A percentile compares a stretch with the other conserved stretches of the same genome.
phyloP scores from a whole-genome alignment of 768 basidiomycete genomes.

The Suillus cothurnatus region DNA sequence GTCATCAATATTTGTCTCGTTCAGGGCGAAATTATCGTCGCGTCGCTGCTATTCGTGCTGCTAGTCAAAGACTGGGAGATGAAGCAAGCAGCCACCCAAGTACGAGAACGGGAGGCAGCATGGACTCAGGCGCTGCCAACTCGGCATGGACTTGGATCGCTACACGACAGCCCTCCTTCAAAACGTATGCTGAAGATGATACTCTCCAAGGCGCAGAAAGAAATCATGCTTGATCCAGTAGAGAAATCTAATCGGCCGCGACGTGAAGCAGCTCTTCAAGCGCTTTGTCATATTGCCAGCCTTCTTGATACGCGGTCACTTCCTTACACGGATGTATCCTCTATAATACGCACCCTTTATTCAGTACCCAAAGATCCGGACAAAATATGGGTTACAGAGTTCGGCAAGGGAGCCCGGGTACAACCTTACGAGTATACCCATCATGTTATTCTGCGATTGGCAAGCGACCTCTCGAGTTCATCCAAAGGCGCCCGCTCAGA shows the following conservation, averaged over 20 bases:
- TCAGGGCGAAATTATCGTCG: slow-evolving; percentile 81
- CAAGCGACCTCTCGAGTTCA: slow-evolving; percentile 21
- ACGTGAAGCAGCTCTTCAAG: slow-evolving; percentile 50
- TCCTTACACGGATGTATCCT: slow-evolving; percentile 44
- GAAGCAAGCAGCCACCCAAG: slow-evolving; percentile 31
- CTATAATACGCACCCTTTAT: slow-evolving; percentile 51
- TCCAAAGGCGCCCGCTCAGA: background rate
- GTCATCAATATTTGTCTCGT: slow-evolving; percentile 66
- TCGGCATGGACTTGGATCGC: slow-evolving; percentile 16
- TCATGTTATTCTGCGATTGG: slow-evolving; percentile 44
- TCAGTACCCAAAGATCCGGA: slow-evolving; percentile 43
- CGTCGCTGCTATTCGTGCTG: slow-evolving; percentile 66
- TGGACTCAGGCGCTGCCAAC: slow-evolving; percentile 18
- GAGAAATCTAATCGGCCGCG: slow-evolving; percentile 21
- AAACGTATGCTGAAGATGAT: slow-evolving; percentile 38
- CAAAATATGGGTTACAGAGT: slow-evolving; percentile 40
- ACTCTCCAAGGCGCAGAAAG: slow-evolving; percentile 27
- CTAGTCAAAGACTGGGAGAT: slow-evolving; percentile 66
- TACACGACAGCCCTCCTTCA: slow-evolving; percentile 21
- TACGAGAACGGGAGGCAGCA: slow-evolving; percentile 20
- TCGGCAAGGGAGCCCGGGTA: slow-evolving; percentile 26
- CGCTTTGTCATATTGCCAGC: slow-evolving; percentile 58
- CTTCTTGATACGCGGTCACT: slow-evolving; percentile 53
- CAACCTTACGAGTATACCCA: slow-evolving; percentile 53
- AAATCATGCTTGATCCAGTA: slow-evolving; percentile 30